Evolutionary conservation across 176 grass and related monocot species (phyloP).

Genomic region (Musa acuminata): DNA sequence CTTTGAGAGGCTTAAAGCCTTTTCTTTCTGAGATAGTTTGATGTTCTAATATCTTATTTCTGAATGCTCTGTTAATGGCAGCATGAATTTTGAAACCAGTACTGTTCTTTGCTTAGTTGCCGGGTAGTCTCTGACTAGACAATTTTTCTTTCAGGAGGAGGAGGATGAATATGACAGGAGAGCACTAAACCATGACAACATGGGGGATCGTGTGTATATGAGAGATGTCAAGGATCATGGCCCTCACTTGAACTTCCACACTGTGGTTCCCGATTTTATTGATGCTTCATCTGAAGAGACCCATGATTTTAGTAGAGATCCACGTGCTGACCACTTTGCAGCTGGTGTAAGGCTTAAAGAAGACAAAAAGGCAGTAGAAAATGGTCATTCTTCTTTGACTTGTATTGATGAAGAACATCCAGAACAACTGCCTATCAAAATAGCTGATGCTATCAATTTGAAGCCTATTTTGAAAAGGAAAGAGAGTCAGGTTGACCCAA

Average conservation of each 20-base stretch:
- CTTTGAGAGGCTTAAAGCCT: neutral
- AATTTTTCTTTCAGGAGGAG: constrained; percentile 55
- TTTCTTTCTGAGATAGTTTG: neutral
- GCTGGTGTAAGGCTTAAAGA: constrained; percentile 67
- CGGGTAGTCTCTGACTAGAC: neutral
- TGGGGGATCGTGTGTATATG: constrained; percentile 76
- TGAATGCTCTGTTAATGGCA: neutral
- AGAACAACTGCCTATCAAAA: constrained; percentile 21
- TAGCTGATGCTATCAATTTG: constrained; percentile 31
- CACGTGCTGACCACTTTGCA: constrained; percentile 51
- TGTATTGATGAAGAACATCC: constrained; percentile 13
- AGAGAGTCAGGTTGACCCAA: constrained; percentile 38
- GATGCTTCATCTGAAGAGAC: constrained; percentile 43
- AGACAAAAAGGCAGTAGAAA: constrained; percentile 28
- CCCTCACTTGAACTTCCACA: constrained; percentile 72
- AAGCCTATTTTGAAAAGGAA: constrained; percentile 96
- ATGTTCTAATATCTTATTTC: neutral
- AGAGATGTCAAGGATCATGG: constrained; percentile 68
- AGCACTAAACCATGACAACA: constrained; percentile 51
- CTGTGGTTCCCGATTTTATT: constrained; percentile 63
- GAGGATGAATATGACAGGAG: constrained; percentile 85
- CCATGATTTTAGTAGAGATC: constrained; percentile 40
- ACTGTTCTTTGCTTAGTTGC: neutral
- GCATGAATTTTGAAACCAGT: neutral
- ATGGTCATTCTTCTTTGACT: neutral